Percentiles rank a stretch among this genome's conserved stretches.
Evolutionary conservation across 192 early-diverging fungal genomes (phyloP).

Genomic region (Backusella sp.): DNA sequence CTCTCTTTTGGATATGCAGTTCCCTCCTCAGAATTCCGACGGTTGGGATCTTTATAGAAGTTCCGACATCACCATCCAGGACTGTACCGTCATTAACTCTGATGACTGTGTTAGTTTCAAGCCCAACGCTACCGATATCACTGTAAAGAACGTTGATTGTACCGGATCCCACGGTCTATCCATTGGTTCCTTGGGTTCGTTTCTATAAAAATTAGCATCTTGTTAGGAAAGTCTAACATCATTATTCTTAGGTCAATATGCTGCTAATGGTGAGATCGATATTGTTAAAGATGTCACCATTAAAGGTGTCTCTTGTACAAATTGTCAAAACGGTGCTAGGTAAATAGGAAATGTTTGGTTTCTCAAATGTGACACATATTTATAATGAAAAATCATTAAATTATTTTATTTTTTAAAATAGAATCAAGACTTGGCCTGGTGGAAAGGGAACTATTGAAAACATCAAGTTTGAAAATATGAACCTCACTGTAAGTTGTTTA

Average conservation of each 20-base stretch:
- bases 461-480: slow-evolving; percentile 7
- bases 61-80: slow-evolving; percentile 17
- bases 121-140: slow-evolving; percentile 21
- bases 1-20: not conserved
- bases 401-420: not conserved
- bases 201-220: not conserved
- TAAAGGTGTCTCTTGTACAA: slow-evolving; percentile 6
- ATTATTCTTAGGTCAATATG: slow-evolving; percentile 19
- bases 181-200: slow-evolving; percentile 12
- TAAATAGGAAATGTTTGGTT: not conserved
- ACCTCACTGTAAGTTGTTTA: not conserved
- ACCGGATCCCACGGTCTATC: slow-evolving; percentile 33
- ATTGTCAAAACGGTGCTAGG: slow-evolving; percentile 12
- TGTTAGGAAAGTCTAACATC: not conserved
- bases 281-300: slow-evolving; percentile 10
- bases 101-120: slow-evolving; percentile 28
- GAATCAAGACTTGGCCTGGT: slow-evolving; percentile 13
- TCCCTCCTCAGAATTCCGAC: slow-evolving; percentile 22
- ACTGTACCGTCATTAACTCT: slow-evolving; percentile 22
- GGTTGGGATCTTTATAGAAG: slow-evolving; percentile 25
- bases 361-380: not conserved
- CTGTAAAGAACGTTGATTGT: slow-evolving; percentile 22
- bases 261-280: slow-evolving; percentile 13
- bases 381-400: not conserved
- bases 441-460: not conserved